Conservation (phyloP, 345 rosid species). For the Salix caprea region DNA sequence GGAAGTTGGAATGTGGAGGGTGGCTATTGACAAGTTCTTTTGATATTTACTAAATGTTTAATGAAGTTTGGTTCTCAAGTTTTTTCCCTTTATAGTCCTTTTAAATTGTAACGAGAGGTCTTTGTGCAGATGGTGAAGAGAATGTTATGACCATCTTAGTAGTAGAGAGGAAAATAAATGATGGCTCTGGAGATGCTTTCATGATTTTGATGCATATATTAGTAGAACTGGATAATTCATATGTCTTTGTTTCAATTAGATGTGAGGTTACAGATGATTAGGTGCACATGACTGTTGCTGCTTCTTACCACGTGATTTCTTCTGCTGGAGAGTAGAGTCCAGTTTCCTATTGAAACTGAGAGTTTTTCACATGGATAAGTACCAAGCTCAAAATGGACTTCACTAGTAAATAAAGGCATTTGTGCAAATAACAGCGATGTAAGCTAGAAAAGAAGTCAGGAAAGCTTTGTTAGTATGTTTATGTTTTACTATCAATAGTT, state of each 20-base stretch:
- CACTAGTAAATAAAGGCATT: neutral
- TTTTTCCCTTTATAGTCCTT: neutral
- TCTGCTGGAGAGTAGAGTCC: neutral
- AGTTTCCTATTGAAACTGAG: neutral
- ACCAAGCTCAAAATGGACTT: neutral
- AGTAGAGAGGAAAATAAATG: neutral
- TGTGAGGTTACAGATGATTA: neutral
- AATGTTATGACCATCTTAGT: neutral
- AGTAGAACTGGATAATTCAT: neutral
- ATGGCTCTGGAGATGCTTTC: neutral
- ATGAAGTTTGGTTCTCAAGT: neutral
- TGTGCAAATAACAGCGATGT: neutral
- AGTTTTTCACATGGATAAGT: neutral
- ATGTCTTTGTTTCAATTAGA: neutral
- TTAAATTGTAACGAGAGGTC: neutral
- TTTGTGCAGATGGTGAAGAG: neutral
- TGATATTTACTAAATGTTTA: neutral
- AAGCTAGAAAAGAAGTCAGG: neutral
- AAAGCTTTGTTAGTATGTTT: neutral
- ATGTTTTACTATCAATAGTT: neutral
- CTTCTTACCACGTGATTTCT: neutral
- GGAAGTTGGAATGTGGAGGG: neutral
- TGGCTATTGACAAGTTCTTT: neutral
- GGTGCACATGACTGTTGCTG: neutral
- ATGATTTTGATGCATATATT: neutral